Base-by-base conservation (phyloP, 176 grass and related monocot genomes). In the Oryza glumipatula region DNA sequence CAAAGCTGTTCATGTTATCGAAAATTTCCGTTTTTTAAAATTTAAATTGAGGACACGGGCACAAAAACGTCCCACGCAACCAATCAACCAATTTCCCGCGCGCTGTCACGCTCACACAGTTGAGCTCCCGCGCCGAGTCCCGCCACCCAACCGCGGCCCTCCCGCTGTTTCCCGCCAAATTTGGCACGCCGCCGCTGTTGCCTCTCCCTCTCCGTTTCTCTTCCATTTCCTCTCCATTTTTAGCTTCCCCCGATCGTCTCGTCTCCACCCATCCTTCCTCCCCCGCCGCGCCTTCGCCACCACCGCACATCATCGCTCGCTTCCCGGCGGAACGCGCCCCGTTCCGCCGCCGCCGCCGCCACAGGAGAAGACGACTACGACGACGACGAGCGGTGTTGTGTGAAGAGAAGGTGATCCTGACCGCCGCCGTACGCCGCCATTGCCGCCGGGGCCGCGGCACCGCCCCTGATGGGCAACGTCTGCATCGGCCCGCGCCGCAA, bases 401-500 rank as follows among this genome's bases (percentile, higher is more conserved):
- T 14, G 9, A 21, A 17, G 17, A 9, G 6, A 5, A 68, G 70
- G 48, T 32, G 1, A 58, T 58, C 38, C 16, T 81, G 82, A 76
- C 9, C 60, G 47, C 17, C 30, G 47, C 23, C 43, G 45, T 9
- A 35, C 12, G 80, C 26, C 32, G 78, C 10, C 33, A 39, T 28
- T 28, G 80, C 45, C 32, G 80, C n/a, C 9, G 78, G 78, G 39
- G 39, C 32, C 54, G 81, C 81, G 46, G 81, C 64, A 80, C 70
- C 11, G 11, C 56, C 88, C 88, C 84, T 65, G 75, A 90, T 90
- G 89, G 89, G 89, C 84, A 90, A 90, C 70, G 76, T 87, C 63
- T 90, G 89, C 80, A 64, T 33, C 76, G 84, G 70, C 24, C 11
- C 70, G 39, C 80, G 89, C 33, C 83, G 74, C 83, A 77, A 35